phyloP scores from a whole-genome alignment of 176 grass and related monocot species.

The Areca catechu region DNA sequence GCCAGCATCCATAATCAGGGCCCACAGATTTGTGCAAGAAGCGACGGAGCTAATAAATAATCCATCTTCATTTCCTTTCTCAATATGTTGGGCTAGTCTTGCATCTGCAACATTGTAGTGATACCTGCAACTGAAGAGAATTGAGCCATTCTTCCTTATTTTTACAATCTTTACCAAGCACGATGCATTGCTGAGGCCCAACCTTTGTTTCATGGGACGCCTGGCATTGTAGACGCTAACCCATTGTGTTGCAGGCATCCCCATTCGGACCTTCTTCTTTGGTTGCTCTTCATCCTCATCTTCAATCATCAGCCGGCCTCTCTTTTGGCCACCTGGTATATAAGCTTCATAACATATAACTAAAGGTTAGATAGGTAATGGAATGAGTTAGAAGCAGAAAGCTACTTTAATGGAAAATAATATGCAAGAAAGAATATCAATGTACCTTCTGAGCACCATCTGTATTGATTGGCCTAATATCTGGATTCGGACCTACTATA shows the following conservation, averaged over 20 bases:
- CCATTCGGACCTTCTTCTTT: slow-evolving; percentile 90
- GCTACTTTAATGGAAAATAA: not conserved
- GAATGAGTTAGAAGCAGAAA: not conserved
- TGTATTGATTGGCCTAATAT: slow-evolving; percentile 86
- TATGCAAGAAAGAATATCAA: slow-evolving; percentile 17
- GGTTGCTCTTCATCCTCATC: slow-evolving; percentile 87
- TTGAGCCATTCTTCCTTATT: slow-evolving; percentile 6
- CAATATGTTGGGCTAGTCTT: slow-evolving; percentile 66
- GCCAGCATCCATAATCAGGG: slow-evolving; percentile 96
- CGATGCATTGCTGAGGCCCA: not conserved
- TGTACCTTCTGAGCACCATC: slow-evolving; percentile 96
- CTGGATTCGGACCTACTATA: slow-evolving; percentile 84
- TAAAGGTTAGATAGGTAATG: slow-evolving; percentile 9
- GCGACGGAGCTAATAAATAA: slow-evolving; percentile 85
- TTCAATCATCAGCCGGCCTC: slow-evolving; percentile 76
- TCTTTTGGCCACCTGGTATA: slow-evolving; percentile 86
- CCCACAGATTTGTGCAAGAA: slow-evolving; percentile 83
- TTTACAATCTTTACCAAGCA: not conserved
- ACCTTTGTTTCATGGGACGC: slow-evolving; percentile 93
- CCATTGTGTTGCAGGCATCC: slow-evolving; percentile 90
- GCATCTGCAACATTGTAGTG: slow-evolving; percentile 89
- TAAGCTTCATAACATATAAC: slow-evolving; percentile 42
- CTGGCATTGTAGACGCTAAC: slow-evolving; percentile 86
- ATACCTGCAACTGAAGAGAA: slow-evolving; percentile 43
- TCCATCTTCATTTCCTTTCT: slow-evolving; percentile 86